These are phyloP conservation scores for Mallotus nudiflorus DNA, from an alignment of 345 rosid species.

Conservation along the genomic window DNA sequence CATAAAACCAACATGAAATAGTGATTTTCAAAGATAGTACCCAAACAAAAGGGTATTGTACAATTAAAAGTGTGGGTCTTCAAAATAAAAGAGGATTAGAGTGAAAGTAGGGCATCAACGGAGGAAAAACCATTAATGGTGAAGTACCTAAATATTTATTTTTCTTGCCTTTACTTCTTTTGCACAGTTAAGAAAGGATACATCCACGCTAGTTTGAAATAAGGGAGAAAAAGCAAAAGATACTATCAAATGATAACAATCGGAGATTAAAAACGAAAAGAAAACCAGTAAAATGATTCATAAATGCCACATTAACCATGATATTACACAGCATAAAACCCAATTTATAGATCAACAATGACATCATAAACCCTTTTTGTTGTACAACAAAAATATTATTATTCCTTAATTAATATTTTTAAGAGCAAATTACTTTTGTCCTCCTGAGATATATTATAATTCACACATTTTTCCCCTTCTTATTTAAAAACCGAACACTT, in stretches of 20 bases:
- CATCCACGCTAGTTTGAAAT: too few relatives aligned
- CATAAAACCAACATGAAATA: too few relatives aligned
- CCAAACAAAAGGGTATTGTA: neutral
- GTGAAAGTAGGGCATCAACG: neutral
- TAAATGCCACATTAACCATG: neutral
- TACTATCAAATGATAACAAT: too few relatives aligned
- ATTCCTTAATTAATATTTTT: neutral
- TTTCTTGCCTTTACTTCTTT: neutral
- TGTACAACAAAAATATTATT: neutral
- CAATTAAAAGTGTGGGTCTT: constrained; percentile 5
- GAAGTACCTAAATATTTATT: neutral
- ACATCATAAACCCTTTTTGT: neutral
- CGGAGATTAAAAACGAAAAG: too few relatives aligned
- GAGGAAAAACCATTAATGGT: constrained; percentile 7
- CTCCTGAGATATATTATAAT: too few relatives aligned
- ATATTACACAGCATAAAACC: neutral
- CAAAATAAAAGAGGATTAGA: neutral
- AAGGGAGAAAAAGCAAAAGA: too few relatives aligned
- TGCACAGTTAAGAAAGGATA: neutral
- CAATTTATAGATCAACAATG: constrained; percentile 13
- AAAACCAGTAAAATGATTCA: too few relatives aligned
- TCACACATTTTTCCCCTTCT: too few relatives aligned
- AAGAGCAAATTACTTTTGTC: too few relatives aligned
- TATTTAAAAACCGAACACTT: too few relatives aligned
- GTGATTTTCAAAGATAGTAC: neutral